Percentiles rank a stretch among this genome's conserved stretches.
These are phyloP conservation scores for Petunia secreta DNA, from an alignment of 257 asterid species.

Conservation along the genomic window DNA sequence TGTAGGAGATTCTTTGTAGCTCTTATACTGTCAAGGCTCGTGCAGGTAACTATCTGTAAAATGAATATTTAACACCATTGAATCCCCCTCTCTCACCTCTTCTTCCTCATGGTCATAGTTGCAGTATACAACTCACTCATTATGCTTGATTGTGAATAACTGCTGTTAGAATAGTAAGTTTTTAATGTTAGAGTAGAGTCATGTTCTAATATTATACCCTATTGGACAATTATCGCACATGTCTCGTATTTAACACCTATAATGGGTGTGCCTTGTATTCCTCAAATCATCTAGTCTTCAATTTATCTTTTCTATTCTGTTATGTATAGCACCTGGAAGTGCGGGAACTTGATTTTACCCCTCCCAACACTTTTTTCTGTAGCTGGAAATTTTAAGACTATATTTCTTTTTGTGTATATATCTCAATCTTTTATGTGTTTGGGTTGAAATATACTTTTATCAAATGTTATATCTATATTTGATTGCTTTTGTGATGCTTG, in stretches of 20 bases:
- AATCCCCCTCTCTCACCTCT: background rate
- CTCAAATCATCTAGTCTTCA: conserved; percentile 5
- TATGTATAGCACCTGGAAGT: conserved; percentile 12
- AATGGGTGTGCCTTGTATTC: background rate
- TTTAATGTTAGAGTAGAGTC: conserved; percentile 10
- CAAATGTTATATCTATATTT: background rate
- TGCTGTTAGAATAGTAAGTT: conserved; percentile 3
- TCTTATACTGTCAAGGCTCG: conserved; percentile 89
- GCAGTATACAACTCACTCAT: background rate
- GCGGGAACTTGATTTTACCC: background rate
- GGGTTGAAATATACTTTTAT: conserved; percentile 7
- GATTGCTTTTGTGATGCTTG: conserved; percentile 11
- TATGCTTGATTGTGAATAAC: background rate
- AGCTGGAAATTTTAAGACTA: conserved; percentile 1
- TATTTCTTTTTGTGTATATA: conserved; percentile 4
- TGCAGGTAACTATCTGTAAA: conserved; percentile 63
- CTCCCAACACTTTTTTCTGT: conserved; percentile 14
- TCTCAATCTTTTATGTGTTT: background rate
- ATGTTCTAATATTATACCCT: background rate
- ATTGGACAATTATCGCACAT: background rate
- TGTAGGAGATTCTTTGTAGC: conserved; percentile 89
- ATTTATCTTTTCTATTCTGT: conserved; percentile 7
- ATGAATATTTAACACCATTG: conserved; percentile 4
- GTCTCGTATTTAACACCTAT: conserved; percentile 3
- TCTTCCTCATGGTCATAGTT: conserved; percentile 3